Base-by-base conservation (phyloP, 1,284 basidiomycete genomes). In the Garcileccinum viscosum region DNA sequence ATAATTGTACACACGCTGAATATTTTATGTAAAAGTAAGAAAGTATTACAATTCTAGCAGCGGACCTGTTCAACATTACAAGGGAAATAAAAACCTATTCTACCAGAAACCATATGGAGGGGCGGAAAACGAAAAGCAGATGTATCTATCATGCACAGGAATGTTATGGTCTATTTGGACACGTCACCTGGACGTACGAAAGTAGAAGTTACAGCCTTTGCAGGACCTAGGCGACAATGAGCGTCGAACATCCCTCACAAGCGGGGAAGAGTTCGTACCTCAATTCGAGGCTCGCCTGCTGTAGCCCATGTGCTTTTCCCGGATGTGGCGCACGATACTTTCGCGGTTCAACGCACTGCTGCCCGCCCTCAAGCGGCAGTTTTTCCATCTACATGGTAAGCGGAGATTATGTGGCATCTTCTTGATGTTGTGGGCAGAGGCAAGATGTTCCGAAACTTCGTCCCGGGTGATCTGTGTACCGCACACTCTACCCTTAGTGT, bases 301-400 rank as follows among this genome's bases (percentile, higher is more conserved):
- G 27, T 17, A 56, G 12, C 67, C 5, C 15, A 81, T 19, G 30
- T 78, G 79, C 4, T 2, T 67, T 27, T 79, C 78, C 0, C 70
- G 64, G 0, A 76, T 12, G 9, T 78, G 77, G 0, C 79, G 71
- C 3, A 67, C 44, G 1, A 81, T 70, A 11, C 68, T 69, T 53
- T 77, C 71, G 2, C 78, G 75, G 0, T 77, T 78, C 19, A 81
- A 62, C 7, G 0, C 5, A 2, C 0, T 1, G 11, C 35, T 69
- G 32, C 12, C 35, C n/a, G 62, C 40, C 33, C 61, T 66, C 27
- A 66, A 38, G 19, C 64, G 50, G 50, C 75, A 76, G 2, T 61
- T 62, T 0, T 1, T 4, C 78, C 80, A 81, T 30, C 11, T 33
- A 9, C 77, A 78, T 1, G 1, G 0, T 8, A 74, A 3, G 0